These are phyloP conservation scores for Dipodascopsis uninucleata DNA, from an alignment of 805 yeast genomes.

Conservation along the genomic window DNA sequence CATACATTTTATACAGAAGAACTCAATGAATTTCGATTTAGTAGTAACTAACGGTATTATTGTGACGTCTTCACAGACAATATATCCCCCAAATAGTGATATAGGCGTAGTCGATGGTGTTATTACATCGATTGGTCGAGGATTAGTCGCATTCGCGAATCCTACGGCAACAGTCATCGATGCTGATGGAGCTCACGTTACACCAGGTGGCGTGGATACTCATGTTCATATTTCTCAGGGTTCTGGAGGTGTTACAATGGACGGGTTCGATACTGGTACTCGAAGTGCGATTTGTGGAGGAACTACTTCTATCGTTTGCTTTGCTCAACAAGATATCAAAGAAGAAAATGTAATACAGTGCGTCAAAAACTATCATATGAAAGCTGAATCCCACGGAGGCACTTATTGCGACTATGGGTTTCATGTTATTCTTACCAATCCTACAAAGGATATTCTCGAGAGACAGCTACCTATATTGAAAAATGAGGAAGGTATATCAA, in stretches of 20 bases:
- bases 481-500: conserved; percentile 39
- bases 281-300: conserved; percentile 50
- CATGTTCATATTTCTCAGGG: conserved; percentile 48
- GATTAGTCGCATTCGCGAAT: conserved; percentile 29
- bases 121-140: conserved; percentile 39
- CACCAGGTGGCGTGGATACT: conserved; percentile 52
- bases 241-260: conserved; percentile 43
- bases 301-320: conserved; percentile 47
- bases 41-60: conserved; percentile 31
- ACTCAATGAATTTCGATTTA: conserved; percentile 28
- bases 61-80: conserved; percentile 19
- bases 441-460: conserved; percentile 33
- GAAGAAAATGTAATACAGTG: conserved; percentile 33
- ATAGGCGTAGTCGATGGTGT: conserved; percentile 44
- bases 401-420: conserved; percentile 48
- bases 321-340: conserved; percentile 45
- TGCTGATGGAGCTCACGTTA: conserved; percentile 47
- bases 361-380: conserved; percentile 35
- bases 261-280: conserved; percentile 45
- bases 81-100: conserved; percentile 33
- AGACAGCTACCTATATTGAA: conserved; percentile 39
- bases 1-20: too few relatives aligned
- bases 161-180: conserved; percentile 36
- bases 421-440: conserved; percentile 44
- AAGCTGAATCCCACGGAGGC: conserved; percentile 33